Evolutionary conservation across 2,329 filamentous ascomycete species (phyloP), one percentile per base, ranked within the genome.

Genomic region (Nannizzia gypsea): DNA sequence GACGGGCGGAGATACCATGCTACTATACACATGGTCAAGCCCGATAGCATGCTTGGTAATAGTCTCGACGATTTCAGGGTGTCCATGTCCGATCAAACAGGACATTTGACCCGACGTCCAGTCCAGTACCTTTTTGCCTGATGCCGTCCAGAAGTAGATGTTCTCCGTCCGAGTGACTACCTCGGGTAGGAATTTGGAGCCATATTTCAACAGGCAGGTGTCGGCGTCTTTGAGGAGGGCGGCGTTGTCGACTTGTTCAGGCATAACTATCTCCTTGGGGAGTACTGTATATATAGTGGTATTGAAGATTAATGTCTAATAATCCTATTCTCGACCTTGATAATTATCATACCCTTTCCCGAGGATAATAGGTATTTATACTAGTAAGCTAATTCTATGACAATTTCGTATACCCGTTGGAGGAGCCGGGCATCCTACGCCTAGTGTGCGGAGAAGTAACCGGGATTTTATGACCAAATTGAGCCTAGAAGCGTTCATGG

Each of bases 31-130:
- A 64, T 85, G 82, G 63, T 85, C 82, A 4, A 85, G 76, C 5
- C 77, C 66, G 2, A 70, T 73, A 11, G 78, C 79, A 64, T 82
- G 75, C 1, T 78, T 68, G 20, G 71, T 64, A 26, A 84, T 78
- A 0, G 78, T 77, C 57, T 79, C 69, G 24, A 83, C 80, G 57
- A 85, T 79, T 62, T 85, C 81, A 0, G 80, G 46, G 20, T 59
- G 57, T 9, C 31, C 40, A 38, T 59, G 57, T 6, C 81, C 81
- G 1, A 85, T 71, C 0, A 84, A 72, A 38, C 77, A 83, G 4
- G 76, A 78, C 80, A 84, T 84, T 63, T 85, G 82, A 13, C 81
- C 81, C 0, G 81, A 83, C 0, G 81, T 84, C 40, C 40, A 59
- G 28, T 50, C 57, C 11, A 50, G 42, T 15, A 59, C 44, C 17